Evolutionary conservation across 805 yeast species (phyloP), one percentile per base, ranked within the genome.

Genomic region (Middelhovenomyces tepae): DNA sequence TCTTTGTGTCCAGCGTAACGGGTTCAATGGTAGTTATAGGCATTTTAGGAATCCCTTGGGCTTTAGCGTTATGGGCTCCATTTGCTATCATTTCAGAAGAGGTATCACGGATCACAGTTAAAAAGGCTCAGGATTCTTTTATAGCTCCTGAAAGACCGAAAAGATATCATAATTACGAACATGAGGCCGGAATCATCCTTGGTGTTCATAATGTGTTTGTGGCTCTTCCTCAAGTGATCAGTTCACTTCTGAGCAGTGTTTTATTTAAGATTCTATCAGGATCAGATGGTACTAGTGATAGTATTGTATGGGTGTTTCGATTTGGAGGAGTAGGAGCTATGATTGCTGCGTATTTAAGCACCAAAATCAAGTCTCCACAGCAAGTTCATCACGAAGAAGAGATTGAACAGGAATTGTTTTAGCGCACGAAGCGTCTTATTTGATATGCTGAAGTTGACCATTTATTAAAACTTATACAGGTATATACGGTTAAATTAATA

Each of bases 11-110:
- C 2, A 53, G 54, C 5, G 68, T 70, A 5, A 34, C 34, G 0
- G 56, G 50, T 8, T 79, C 76, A 1, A 64, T 73, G 6, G 41
- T 57, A 0, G 48, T 75, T 48, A 69, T 75, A 43, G 74, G 64
- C 0, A 44, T 73, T 10, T 48, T 73, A 27, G 82, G 82, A 2
- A 55, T 75, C 14, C 67, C 79, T 0, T 75, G 82, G 82, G 80
- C 81, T 1, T 62, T 62, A 38, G 75, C 79, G 0, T 60, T 73
- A 11, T 75, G 82, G 82, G 74, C 76, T 2, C 82, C 82, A 5
- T 75, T 73, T 50, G 74, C 73, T 1, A 46, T 75, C 23, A 72
- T 75, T 7, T 69, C 78, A 21, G 76, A 72, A 44, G 78, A 72
- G 40, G 59, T 71, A 11, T 60, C 74, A 19, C 53, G 75, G 34